Conservation (phyloP, 331 rosid species). For the Pyrus hybrid region DNA sequence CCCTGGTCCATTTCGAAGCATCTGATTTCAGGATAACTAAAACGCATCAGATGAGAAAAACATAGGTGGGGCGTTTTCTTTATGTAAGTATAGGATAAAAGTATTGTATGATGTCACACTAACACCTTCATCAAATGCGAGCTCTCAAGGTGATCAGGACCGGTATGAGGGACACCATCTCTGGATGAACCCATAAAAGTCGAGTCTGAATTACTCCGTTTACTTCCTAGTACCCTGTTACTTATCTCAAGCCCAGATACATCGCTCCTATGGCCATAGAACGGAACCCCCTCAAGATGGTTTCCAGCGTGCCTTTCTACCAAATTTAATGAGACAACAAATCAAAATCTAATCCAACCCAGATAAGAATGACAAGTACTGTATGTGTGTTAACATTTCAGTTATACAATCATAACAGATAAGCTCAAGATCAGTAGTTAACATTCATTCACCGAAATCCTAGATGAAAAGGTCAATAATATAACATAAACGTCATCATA, state of each 20-base stretch:
- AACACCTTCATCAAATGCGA: slow-evolving; percentile 83
- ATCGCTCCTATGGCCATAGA: slow-evolving; percentile 74
- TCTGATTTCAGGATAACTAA: slow-evolving; percentile 35
- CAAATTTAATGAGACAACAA: slow-evolving; percentile 18
- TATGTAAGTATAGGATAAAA: slow-evolving; percentile 2
- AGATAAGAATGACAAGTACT: neutral
- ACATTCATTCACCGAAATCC: neutral
- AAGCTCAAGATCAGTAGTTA: neutral
- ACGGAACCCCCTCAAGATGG: slow-evolving; percentile 92
- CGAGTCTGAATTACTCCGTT: slow-evolving; percentile 84
- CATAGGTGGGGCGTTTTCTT: neutral
- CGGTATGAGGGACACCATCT: slow-evolving; percentile 56
- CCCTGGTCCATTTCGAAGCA: slow-evolving; percentile 51
- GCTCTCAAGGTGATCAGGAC: slow-evolving; percentile 62
- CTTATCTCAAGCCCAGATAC: slow-evolving; percentile 60
- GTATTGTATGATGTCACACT: neutral
- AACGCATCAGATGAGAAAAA: slow-evolving; percentile 13
- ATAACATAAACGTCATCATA: slow-evolving; percentile 1
- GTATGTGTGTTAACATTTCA: slow-evolving; percentile 9
- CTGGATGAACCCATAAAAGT: slow-evolving; percentile 63
- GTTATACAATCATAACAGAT: neutral
- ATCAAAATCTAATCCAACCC: slow-evolving; percentile 18
- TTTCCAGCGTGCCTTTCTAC: slow-evolving; percentile 68
- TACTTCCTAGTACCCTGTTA: slow-evolving; percentile 59
- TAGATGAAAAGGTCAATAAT: neutral